A percentile compares a stretch with the other conserved stretches of the same genome.
phyloP scores from a whole-genome alignment of 257 asterid genomes.

The Solanum arcanum region DNA sequence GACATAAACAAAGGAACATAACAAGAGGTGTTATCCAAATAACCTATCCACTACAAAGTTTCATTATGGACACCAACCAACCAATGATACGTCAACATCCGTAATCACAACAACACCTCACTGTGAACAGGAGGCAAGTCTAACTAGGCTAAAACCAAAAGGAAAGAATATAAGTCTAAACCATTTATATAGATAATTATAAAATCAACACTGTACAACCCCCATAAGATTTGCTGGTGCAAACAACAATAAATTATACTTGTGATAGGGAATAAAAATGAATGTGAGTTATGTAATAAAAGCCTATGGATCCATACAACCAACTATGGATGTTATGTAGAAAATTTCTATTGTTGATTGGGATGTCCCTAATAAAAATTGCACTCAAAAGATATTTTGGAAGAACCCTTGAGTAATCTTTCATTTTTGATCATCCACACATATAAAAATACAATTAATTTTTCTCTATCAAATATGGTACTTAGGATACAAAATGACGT shows the following conservation, averaged over 20 bases:
- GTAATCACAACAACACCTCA: not conserved
- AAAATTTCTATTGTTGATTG: not conserved
- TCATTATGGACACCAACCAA: not conserved
- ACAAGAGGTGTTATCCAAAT: too few relatives aligned
- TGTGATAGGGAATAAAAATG: not conserved
- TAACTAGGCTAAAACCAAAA: not conserved
- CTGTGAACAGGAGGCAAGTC: not conserved
- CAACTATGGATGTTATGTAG: too few relatives aligned
- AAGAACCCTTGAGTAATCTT: too few relatives aligned
- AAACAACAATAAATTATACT: not conserved
- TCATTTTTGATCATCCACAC: rapidly evolving
- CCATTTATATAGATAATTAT: not conserved
- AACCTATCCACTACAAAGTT: not conserved
- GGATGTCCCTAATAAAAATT: not conserved
- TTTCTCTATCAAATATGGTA: too few relatives aligned
- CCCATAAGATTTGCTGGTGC: not conserved
- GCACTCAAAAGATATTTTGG: not conserved
- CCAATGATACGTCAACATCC: not conserved
- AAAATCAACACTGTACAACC: not conserved
- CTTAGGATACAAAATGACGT: too few relatives aligned
- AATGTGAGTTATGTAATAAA: not conserved
- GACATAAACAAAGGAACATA: not conserved
- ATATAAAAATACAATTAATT: too few relatives aligned
- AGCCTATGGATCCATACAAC: not conserved
- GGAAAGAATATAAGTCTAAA: not conserved